These are phyloP conservation scores for Erysimum pusillum DNA, from an alignment of 441 rosid genomes.

Conservation along the genomic window DNA sequence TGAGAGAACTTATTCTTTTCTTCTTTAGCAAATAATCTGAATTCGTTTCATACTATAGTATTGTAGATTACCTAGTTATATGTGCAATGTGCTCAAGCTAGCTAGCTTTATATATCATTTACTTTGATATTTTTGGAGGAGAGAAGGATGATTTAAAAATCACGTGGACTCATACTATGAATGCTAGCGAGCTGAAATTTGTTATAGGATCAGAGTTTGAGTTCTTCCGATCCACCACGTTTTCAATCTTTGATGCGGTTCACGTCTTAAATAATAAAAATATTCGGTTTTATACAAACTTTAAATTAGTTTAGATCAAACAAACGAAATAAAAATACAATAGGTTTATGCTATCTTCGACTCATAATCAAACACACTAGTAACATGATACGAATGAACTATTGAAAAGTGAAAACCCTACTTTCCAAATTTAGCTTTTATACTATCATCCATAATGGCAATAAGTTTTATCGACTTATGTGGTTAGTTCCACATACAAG, in stretches of 20 bases:
- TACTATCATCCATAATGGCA: too few species aligned
- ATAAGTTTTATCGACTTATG: too few species aligned
- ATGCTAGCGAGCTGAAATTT: too few species aligned
- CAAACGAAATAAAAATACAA: too few species aligned
- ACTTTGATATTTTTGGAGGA: not conserved
- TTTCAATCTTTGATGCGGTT: too few species aligned
- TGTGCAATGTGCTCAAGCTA: constrained; percentile 3
- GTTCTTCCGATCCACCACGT: not conserved
- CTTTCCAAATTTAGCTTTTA: too few species aligned
- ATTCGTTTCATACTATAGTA: constrained; percentile 23
- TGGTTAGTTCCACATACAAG: too few species aligned
- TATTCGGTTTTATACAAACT: not conserved
- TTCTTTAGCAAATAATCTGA: constrained; percentile 32
- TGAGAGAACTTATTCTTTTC: constrained; percentile 15
- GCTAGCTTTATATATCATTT: not conserved
- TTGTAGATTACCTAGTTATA: not conserved
- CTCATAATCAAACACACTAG: too few species aligned
- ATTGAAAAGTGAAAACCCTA: too few species aligned
- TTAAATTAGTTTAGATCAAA: not conserved
- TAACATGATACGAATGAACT: too few species aligned
- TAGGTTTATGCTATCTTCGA: too few species aligned
- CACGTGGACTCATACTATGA: not conserved
- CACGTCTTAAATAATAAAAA: not conserved
- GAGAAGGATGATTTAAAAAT: not conserved
- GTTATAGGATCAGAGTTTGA: not conserved